Evolutionary conservation across 768 basidiomycete species (phyloP).

Genomic region (Mycena chlorophos): DNA sequence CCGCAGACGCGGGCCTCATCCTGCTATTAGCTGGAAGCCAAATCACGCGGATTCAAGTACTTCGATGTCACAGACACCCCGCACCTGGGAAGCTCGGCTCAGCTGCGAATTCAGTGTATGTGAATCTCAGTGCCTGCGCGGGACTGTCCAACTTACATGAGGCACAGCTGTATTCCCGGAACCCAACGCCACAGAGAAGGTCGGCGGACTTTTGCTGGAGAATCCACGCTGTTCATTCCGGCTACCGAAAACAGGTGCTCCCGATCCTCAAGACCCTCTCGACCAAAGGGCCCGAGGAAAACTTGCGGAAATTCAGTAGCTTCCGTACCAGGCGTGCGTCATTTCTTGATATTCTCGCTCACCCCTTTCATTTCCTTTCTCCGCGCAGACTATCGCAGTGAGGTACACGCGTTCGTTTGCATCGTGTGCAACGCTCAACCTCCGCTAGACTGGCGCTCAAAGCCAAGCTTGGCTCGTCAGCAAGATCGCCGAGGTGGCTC

Average conservation of each 20-base stretch:
- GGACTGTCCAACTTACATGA: conserved; percentile 22
- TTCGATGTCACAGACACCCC: conserved; percentile 88
- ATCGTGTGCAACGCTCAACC: conserved; percentile 25
- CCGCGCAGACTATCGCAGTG: conserved; percentile 66
- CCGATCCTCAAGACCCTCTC: conserved; percentile 68
- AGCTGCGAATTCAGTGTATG: conserved; percentile 32
- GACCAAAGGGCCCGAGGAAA: conserved; percentile 60
- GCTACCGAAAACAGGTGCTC: conserved; percentile 35
- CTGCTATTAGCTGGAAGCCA: conserved; percentile 63
- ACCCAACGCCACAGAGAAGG: conserved; percentile 60
- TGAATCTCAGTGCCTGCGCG: conserved; percentile 6
- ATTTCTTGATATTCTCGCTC: conserved; percentile 7
- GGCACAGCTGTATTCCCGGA: conserved; percentile 52
- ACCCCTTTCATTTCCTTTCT: conserved; percentile 11
- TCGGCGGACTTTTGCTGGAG: conserved; percentile 17
- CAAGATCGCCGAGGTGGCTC: conserved; percentile 60
- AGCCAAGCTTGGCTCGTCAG: conserved; percentile 78
- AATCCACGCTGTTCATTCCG: conserved; percentile 7
- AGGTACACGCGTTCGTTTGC: conserved; percentile 45
- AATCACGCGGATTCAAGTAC: conserved; percentile 76
- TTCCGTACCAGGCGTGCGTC: conserved; percentile 73
- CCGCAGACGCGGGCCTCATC: conserved; percentile 6
- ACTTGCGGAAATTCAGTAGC: conserved; percentile 65
- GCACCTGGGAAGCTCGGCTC: conserved; percentile 48
- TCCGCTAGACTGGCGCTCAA: conserved; percentile 62